Base-by-base conservation (phyloP, 306 rosid genomes). In the Cajanus cajan region DNA sequence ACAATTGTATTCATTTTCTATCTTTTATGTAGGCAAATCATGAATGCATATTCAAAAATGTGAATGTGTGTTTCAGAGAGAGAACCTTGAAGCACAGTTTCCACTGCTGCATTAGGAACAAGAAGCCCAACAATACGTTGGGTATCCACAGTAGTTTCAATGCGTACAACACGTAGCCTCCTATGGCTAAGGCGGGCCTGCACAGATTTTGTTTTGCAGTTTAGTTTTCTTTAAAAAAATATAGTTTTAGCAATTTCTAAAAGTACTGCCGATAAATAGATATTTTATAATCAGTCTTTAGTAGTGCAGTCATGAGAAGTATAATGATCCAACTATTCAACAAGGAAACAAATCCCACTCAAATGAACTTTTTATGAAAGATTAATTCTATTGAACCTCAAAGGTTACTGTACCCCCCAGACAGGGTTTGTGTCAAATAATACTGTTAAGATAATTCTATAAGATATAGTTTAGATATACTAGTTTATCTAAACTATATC, bases 31-130 rank as follows among this genome's bases (percentile, higher is more conserved):
- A 65, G 70, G 71, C 24, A 69, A 64, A 69, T 41, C 57, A 71
- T 5, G 40, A 71, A 45, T 76, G 59, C 81, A 78, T 50, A 16
- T 52, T 24, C 1, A 54, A 24, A 74, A 77, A 75, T 14, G 11
- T 44, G 70, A 18, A 28, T 16, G 66, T 74, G 78, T 1, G 22
- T 43, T 39, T 12, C 62, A 77, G 82, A 51, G 78, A 70, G 69
- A 65, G 13, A 68, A 91, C 99, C 99, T 96, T 83, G 94, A 74
- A 96, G 99, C 76, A 95, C 99, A 43, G 87, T 68, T 86, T 93
- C 98, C 75, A 96, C 98, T 12, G 94, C 99, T 61, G 96, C 88
- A 80, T 96, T 96, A 58, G 99, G 98, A 45, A 96, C 97, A 82
- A 88, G 93, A 55, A 96, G 91, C 73, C 99, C 98, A 78, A 96